These are phyloP conservation scores for Sisymbrium irio DNA, from an alignment of 345 rosid species.

Conservation along the genomic window DNA sequence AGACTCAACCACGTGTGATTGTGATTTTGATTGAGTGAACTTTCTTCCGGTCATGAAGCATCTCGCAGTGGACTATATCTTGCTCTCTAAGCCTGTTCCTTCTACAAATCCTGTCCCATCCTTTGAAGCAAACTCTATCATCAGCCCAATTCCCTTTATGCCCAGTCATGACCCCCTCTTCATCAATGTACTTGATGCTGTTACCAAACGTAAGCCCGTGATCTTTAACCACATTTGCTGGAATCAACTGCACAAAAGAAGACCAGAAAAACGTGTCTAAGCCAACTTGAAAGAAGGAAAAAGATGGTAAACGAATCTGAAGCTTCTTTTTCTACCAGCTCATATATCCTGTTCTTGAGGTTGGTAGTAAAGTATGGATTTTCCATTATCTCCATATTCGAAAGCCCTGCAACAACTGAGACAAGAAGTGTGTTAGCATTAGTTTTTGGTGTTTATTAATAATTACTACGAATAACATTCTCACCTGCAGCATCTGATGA, in stretches of 20 bases:
- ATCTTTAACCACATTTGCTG: constrained; percentile 1
- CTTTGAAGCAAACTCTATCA: constrained; percentile 11
- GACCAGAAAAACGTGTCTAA: neutral
- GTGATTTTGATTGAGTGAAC: constrained; percentile 19
- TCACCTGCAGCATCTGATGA: neutral
- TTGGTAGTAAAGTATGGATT: constrained; percentile 2
- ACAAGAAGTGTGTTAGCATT: neutral
- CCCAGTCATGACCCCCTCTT: constrained; percentile 1
- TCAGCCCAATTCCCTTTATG: constrained; percentile 16
- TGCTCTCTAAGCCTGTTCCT: constrained; percentile 15
- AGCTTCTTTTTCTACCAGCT: constrained; percentile 15
- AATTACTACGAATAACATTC: neutral
- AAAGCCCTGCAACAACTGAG: neutral
- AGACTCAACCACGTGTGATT: neutral
- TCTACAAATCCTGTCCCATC: constrained; percentile 30
- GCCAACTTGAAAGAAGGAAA: neutral
- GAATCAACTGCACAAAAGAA: constrained; percentile 12
- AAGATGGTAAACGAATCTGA: neutral
- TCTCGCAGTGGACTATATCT: constrained; percentile 8
- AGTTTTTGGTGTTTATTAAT: neutral
- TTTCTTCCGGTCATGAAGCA: neutral
- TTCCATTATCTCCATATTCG: neutral
- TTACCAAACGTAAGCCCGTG: neutral
- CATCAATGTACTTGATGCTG: constrained; percentile 4
- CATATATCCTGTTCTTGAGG: constrained; percentile 18